Evolutionary conservation across 768 basidiomycete genomes (phyloP), one percentile per base, ranked within the genome.

Genomic region (Psilocybe azurescens): DNA sequence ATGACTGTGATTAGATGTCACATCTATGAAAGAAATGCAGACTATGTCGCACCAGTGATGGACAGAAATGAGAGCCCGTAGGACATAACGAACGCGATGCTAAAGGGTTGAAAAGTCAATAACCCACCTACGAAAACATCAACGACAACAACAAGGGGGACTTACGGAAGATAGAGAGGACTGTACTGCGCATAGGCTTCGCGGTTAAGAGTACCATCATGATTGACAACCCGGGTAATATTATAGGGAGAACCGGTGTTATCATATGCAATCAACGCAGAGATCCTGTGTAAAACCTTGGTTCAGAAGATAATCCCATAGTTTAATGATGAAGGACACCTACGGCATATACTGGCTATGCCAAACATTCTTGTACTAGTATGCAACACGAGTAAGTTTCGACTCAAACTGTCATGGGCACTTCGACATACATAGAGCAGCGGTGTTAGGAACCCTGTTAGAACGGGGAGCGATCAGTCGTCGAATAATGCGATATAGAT

Each of bases 41-140:
- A 13, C 18, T 13, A 38, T 6, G 6, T 50, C 70, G 72, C 69
- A 77, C 82, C 79, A 1, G 90, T 88, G 64, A 93, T 88, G 46
- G 86, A 81, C 9, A 90, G 85, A 68, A 86, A 86, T 4, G 84
- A 82, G 3, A 85, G 77, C 48, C 83, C 85, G 63, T 89, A 89
- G 13, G 83, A 79, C 59, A 86, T 75, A 16, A 80, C 80, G 63
- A 87, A 87, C 3, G 83, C 83, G 41, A 83, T 85, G 32, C 84
- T 84, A 54, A 10, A 10, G 11, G 18, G 29, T 39, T 29, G 30
- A 57, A 51, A 38, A 59, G 62, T 30, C 29, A 48, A 24, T 47
- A 24, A 24, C 24, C 24, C 24, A 33, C 20, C 3, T 10, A 14
- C n/a, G 60, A n/a, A 18, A 32, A 9, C 28, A 3, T 18, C 20